These are phyloP conservation scores for Leccinum boreale DNA, from an alignment of 768 basidiomycete genomes.

Conservation along the genomic window DNA sequence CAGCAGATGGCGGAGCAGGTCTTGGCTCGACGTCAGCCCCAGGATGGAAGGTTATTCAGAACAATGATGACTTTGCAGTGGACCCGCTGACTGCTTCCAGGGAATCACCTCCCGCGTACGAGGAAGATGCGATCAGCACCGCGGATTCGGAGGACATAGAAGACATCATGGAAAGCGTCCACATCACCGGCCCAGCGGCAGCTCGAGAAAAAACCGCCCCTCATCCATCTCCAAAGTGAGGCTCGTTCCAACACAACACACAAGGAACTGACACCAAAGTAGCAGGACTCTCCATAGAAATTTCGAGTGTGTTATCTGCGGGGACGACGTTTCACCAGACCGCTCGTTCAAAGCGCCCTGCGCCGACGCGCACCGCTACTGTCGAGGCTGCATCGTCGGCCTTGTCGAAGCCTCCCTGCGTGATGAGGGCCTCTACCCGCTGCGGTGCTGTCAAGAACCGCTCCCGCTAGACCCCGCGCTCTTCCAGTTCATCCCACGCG, in stretches of 20 bases:
- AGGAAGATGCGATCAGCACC: not conserved
- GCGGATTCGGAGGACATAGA: not conserved
- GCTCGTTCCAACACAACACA: not conserved
- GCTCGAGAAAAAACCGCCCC: not conserved
- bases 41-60: conserved; percentile 2
- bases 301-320: conserved; percentile 39
- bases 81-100: conserved; percentile 9
- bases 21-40: not conserved
- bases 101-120: not conserved
- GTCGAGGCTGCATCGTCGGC: conserved; percentile 39
- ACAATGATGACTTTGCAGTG: not conserved
- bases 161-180: conserved; percentile 1
- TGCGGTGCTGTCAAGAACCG: conserved; percentile 45
- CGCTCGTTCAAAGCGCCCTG: conserved; percentile 41
- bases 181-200: not conserved
- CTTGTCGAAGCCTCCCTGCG: conserved; percentile 41
- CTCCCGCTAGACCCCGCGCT: conserved; percentile 30
- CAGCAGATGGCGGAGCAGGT: conserved; percentile 13
- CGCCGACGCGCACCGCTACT: conserved; percentile 39
- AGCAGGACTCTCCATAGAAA: not conserved
- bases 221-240: conserved; percentile 2
- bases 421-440: conserved; percentile 52
- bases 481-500: conserved; percentile 27
- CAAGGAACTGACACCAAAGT: conserved; percentile 1
- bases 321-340: conserved; percentile 28